Evolutionary conservation across 164 flowering plant genomes (phyloP), one percentile per base, ranked within the genome.

Genomic region (Annona squamosa): DNA sequence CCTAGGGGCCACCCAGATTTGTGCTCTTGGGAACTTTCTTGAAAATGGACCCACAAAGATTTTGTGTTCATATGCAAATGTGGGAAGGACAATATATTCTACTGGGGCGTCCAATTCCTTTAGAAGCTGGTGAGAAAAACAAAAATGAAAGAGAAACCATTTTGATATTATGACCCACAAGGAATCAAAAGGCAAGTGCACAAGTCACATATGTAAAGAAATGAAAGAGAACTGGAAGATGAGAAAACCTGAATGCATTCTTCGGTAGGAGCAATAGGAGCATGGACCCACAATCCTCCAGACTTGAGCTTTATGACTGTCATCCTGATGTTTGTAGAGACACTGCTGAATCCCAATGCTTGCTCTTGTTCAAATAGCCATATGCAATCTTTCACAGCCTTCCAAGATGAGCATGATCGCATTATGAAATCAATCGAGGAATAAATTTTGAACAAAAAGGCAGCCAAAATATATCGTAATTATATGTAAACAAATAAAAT

Each of bases 361-460:
- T 95, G 98, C 82, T 92, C 97, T 87, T 95, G 99, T 66, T 95
- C 99, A 57, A 95, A 95, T 48, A 89, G 77, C 97, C 99, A 94
- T 82, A 94, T 90, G 77, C 84, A 70, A 67, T 85, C 95, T 79
- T 90, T 95, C 72, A 95, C 96, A 79, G 87, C 93, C 99, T 91
- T 68, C 43, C 19, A 17, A 45, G 19, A 47, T 37, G 65, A 46
- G 46, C 46, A 46, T 41, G 63, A 69, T n/a, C 2, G 71, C 26
- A 78, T 61, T 63, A 9, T n/a, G 13, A 52, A 77, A 44, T 70
- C 45, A 72, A n/a, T 13, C 1, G 3, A 56, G 6, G 63, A 73
- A 10, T 18, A 59, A 68, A 56, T 0, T 26, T 26, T 26, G 37
- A 26, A 26, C 37, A 26, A 26, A 52, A 52, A 52, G 59, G 59